Evolutionary conservation across 768 basidiomycete species (phyloP).

Genomic region (Lactifluus volemus): DNA sequence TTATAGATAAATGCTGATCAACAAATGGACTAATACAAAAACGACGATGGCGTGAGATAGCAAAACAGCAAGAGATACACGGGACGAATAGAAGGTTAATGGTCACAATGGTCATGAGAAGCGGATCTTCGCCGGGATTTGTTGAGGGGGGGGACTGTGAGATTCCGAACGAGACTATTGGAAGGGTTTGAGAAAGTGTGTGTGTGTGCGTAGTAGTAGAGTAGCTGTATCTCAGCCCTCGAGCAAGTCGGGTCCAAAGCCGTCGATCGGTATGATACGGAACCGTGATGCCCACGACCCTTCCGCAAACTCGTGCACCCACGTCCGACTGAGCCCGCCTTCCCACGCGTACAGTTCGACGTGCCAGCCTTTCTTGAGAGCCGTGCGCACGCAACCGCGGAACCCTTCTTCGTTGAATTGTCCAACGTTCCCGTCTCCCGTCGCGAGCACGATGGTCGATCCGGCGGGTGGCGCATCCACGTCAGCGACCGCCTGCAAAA

Average conservation of each 20-base stretch:
- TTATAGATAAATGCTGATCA: not conserved
- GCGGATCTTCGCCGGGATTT: not conserved
- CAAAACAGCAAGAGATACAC: not conserved
- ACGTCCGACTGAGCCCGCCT: slow-evolving; percentile 68
- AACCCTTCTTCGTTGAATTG: slow-evolving; percentile 94
- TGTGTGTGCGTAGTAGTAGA: not conserved
- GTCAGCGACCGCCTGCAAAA: slow-evolving; percentile 76
- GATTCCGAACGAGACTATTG: not conserved
- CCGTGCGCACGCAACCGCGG: slow-evolving; percentile 76
- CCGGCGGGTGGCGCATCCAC: slow-evolving; percentile 54
- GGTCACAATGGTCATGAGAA: not conserved
- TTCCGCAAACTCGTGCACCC: slow-evolving; percentile 63
- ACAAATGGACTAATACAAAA: not conserved
- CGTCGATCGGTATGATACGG: slow-evolving; percentile 30
- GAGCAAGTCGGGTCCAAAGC: slow-evolving; percentile 31
- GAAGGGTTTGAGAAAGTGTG: not conserved
- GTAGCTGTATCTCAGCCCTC: slow-evolving; percentile 23
- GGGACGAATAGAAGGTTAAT: not conserved
- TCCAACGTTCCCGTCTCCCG: slow-evolving; percentile 87
- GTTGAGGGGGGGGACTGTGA: not conserved
- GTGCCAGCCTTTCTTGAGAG: slow-evolving; percentile 82
- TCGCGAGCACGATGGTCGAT: slow-evolving; percentile 83
- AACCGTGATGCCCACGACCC: slow-evolving; percentile 24
- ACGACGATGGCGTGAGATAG: not conserved
- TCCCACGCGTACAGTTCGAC: slow-evolving; percentile 96